phyloP scores from a whole-genome alignment of 768 basidiomycete genomes.

The Suillus bovinus region DNA sequence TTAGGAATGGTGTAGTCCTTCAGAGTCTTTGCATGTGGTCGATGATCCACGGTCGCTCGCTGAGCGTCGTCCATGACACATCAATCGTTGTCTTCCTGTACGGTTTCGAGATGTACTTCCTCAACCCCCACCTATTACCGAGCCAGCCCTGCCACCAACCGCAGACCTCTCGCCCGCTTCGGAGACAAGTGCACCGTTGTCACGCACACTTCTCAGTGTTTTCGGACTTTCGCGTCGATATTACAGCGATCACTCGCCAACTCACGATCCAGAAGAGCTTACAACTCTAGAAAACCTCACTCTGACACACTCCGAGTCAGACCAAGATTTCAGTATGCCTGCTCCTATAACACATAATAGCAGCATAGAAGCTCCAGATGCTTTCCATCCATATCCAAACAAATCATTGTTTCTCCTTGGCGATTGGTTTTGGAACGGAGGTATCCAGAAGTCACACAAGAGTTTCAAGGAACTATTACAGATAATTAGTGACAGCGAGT shows the following conservation, averaged over 20 bases:
- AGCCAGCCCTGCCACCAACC: neutral
- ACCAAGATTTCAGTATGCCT: neutral
- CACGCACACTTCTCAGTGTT: conserved; percentile 3
- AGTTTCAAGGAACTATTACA: conserved; percentile 17
- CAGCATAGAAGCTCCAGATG: neutral
- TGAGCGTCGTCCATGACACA: neutral
- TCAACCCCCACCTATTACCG: conserved; percentile 6
- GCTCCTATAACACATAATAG: neutral
- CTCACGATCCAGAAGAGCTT: conserved; percentile 11
- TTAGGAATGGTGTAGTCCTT: neutral
- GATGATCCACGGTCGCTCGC: conserved; percentile 4
- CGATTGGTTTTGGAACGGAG: conserved; percentile 24
- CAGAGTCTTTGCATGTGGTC: neutral
- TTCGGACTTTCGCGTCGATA: conserved; percentile 8
- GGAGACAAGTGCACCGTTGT: neutral
- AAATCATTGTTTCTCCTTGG: conserved; percentile 16
- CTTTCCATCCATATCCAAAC: conserved; percentile 20
- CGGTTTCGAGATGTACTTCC: conserved; percentile 8
- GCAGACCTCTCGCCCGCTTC: neutral
- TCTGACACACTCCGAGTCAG: neutral
- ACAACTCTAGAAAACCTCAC: conserved; percentile 1
- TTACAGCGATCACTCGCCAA: neutral
- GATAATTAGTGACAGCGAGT: conserved; percentile 11
- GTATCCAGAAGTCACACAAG: conserved; percentile 20
- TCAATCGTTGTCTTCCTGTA: conserved; percentile 8